Percentiles rank a stretch among this genome's conserved stretches.
Evolutionary conservation across 2,329 filamentous ascomycete genomes (phyloP).

Genomic region (Nakataea oryzae): DNA sequence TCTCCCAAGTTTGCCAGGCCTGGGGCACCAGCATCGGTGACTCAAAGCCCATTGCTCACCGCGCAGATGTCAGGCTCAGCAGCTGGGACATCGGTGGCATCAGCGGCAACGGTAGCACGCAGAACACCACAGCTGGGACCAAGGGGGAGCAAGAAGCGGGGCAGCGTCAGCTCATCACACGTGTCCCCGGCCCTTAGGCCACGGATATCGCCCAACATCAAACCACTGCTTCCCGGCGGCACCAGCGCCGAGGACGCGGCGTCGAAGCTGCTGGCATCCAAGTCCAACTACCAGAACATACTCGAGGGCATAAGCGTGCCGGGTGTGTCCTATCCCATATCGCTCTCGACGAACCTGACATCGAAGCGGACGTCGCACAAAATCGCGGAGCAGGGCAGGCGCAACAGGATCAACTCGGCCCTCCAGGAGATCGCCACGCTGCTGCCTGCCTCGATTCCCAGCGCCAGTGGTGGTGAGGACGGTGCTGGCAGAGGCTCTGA

Average conservation of each 20-base stretch:
- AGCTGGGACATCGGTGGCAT: background rate
- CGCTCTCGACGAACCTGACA: constrained; percentile 84
- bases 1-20: constrained; percentile 33
- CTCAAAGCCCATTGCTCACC: constrained; percentile 54
- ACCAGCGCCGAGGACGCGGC: constrained; percentile 48
- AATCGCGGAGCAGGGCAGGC: constrained; percentile 88
- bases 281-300: constrained; percentile 97
- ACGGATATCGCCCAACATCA: constrained; percentile 88
- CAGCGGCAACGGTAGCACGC: constrained; percentile 21
- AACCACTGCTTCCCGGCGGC: constrained; percentile 65
- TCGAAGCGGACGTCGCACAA: constrained; percentile 97
- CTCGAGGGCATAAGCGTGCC: constrained; percentile 86
- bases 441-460: constrained; percentile 42
- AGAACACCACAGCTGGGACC: constrained; percentile 47
- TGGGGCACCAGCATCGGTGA: constrained; percentile 37
- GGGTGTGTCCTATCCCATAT: constrained; percentile 81
- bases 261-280: constrained; percentile 74
- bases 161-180: constrained; percentile 61
- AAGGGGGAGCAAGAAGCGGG: constrained; percentile 56
- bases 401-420: constrained; percentile 91
- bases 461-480: constrained; percentile 16
- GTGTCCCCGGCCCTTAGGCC: constrained; percentile 79
- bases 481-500: constrained; percentile 20
- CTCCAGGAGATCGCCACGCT: constrained; percentile 83
- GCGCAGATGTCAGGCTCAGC: constrained; percentile 26